A percentile compares a stretch with the other conserved stretches of the same genome.
These are phyloP conservation scores for Diophrys appendiculata DNA, from an alignment of 73 alveolate genomes.

Conservation along the genomic window DNA sequence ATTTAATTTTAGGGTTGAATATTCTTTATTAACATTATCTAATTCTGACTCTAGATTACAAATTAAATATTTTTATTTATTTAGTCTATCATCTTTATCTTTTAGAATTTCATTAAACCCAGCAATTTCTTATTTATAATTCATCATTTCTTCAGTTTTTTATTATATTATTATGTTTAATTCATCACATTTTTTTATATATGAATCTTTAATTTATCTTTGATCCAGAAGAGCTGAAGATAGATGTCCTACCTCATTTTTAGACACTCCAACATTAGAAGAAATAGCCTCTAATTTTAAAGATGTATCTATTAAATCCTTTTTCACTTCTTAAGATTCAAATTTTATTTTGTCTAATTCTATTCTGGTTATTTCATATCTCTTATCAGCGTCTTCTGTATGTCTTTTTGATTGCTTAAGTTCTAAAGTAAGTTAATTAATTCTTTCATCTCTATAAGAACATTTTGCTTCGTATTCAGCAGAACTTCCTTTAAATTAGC, in stretches of 20 bases:
- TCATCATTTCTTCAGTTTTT: slow-evolving; percentile 11
- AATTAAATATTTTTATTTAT: not conserved
- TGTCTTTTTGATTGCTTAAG: not conserved
- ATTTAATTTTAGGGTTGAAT: slow-evolving; percentile 30
- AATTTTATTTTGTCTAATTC: slow-evolving; percentile 39
- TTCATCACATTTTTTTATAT: slow-evolving; percentile 5
- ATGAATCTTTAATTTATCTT: not conserved
- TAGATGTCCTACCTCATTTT: slow-evolving; percentile 13
- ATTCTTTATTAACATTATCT: slow-evolving; percentile 2
- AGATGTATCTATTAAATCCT: not conserved
- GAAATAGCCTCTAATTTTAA: not conserved
- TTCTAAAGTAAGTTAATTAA: not conserved
- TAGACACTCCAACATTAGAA: slow-evolving; percentile 3
- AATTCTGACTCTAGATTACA: not conserved
- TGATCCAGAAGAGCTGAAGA: not conserved
- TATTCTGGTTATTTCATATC: slow-evolving; percentile 3
- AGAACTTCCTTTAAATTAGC: not conserved
- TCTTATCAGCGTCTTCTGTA: slow-evolving; percentile 46
- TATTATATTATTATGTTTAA: not conserved
- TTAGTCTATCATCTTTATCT: slow-evolving; percentile 29
- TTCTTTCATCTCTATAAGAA: not conserved
- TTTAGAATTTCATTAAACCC: slow-evolving; percentile 32
- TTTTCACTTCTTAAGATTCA: slow-evolving; percentile 34
- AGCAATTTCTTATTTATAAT: slow-evolving; percentile 5
- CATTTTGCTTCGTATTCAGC: not conserved